Conservation (phyloP, 495 filamentous ascomycete species). For the Terfezia boudieri region DNA sequence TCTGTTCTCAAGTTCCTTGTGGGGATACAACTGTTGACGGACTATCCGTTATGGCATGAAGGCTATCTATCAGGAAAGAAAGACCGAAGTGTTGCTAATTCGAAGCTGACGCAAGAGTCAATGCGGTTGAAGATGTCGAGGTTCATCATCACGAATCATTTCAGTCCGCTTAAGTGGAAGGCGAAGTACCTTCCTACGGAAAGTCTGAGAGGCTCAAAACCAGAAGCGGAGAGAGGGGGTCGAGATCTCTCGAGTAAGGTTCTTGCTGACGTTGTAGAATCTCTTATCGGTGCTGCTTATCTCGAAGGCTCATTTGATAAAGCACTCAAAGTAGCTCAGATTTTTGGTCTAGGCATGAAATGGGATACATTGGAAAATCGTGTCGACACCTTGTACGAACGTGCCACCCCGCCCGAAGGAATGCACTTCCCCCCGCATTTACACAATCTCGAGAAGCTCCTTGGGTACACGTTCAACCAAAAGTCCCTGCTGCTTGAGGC, state of each 20-base stretch:
- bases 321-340: constrained; percentile 39
- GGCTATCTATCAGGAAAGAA: constrained; percentile 49
- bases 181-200: constrained; percentile 36
- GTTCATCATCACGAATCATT: constrained; percentile 48
- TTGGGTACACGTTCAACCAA: constrained; percentile 52
- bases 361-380: constrained; percentile 27
- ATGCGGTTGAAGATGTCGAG: constrained; percentile 38
- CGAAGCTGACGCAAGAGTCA: constrained; percentile 40
- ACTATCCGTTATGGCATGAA: constrained; percentile 51
- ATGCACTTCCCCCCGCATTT: constrained; percentile 13
- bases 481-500: constrained; percentile 57
- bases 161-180: constrained; percentile 50
- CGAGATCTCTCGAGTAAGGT: constrained; percentile 44
- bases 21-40: constrained; percentile 41
- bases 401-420: background rate
- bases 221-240: constrained; percentile 8
- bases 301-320: constrained; percentile 43
- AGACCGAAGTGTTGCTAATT: constrained; percentile 50
- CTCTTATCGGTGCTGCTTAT: constrained; percentile 58
- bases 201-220: constrained; percentile 4
- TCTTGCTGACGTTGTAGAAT: constrained; percentile 77
- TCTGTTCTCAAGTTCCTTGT: constrained; percentile 59
- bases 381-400: constrained; percentile 12
- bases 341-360: constrained; percentile 40
- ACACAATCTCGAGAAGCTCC: constrained; percentile 30